Conservation (phyloP, 2,329 filamentous ascomycete genomes). For the Fusarium palustre region DNA sequence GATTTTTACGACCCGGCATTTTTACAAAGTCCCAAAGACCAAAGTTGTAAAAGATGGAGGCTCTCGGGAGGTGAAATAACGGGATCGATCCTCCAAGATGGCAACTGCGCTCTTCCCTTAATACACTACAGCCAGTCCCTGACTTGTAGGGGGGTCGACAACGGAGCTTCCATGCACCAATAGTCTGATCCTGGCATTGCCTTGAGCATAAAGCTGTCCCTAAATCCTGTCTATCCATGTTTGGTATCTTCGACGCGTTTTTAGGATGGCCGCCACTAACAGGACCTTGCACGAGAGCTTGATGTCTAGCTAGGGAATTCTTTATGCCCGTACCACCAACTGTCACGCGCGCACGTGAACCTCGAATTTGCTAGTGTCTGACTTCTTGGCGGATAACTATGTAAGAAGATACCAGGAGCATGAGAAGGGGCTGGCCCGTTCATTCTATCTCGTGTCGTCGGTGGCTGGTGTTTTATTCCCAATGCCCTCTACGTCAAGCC, state of each 20-base stretch:
- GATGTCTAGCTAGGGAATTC: not conserved
- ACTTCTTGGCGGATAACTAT: not conserved
- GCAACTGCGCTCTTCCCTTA: not conserved
- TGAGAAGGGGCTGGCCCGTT: not conserved
- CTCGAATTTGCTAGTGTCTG: not conserved
- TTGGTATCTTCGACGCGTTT: not conserved
- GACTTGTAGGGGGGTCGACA: rapidly evolving
- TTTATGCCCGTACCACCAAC: not conserved
- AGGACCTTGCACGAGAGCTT: not conserved
- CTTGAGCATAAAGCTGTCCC: not conserved
- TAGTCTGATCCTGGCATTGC: not conserved
- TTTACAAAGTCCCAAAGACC: rapidly evolving
- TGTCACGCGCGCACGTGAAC: not conserved
- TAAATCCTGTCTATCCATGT: not conserved
- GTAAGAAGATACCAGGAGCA: not conserved
- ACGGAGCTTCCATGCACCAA: not conserved
- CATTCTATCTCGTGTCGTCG: too few species aligned
- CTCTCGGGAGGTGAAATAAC: too few species aligned
- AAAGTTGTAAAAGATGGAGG: too few species aligned
- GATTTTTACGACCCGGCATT: not conserved
- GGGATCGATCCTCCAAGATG: not conserved
- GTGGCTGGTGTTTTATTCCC: not conserved
- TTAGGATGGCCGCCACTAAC: not conserved
- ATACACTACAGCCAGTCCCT: not conserved
- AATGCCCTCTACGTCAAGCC: not conserved